phyloP scores from a whole-genome alignment of 225 moss, liverwort and hornwort genomes.

The Pleurozium schreberi region DNA sequence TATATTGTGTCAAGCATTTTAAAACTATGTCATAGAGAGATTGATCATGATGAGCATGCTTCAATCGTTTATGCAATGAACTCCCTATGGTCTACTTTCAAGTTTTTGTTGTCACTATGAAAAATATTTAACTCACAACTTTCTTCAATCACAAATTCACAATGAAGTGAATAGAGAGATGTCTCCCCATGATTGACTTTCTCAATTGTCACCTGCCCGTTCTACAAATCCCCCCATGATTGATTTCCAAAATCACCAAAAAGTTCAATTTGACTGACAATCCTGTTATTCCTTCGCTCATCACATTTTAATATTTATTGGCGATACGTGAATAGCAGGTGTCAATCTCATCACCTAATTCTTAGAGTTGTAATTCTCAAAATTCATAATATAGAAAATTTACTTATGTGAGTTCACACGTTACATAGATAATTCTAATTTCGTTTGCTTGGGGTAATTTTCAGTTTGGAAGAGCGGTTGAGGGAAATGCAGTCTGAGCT shows the following conservation, averaged over 20 bases:
- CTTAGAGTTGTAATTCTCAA: neutral
- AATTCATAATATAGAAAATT: neutral
- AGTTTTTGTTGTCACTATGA: no score
- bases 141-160: neutral
- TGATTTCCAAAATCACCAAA: neutral
- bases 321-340: neutral
- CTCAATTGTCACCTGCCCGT: neutral
- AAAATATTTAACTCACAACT: neutral
- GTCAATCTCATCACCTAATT: neutral
- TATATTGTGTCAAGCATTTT: neutral
- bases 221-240: neutral
- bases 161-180: neutral
- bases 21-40: neutral
- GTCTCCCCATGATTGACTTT: neutral
- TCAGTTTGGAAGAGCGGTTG: constrained; percentile 15
- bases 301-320: neutral
- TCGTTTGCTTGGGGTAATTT: neutral
- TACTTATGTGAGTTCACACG: neutral
- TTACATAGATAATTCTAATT: neutral
- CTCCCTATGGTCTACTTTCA: neutral
- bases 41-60: neutral
- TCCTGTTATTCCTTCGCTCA: neutral
- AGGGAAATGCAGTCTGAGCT: constrained; percentile 10
- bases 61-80: neutral
- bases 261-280: neutral